These are phyloP conservation scores for Ascochyta pisi DNA, from an alignment of 2,329 filamentous ascomycete genomes.

Conservation along the genomic window DNA sequence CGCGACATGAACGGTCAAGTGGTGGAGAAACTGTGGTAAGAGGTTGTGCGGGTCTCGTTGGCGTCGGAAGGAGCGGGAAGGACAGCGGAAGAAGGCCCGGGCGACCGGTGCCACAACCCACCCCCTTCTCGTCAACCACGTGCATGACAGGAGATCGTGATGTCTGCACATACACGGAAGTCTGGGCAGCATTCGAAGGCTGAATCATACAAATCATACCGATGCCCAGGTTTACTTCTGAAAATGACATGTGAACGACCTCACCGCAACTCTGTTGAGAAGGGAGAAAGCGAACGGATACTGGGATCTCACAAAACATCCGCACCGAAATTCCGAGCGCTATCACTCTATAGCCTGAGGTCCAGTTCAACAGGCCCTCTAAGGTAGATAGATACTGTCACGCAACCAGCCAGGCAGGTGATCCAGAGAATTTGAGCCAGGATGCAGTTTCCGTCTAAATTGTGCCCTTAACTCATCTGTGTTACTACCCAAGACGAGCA, in stretches of 20 bases:
- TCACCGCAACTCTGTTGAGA: constrained; percentile 18
- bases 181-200: constrained; percentile 4
- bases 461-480: background rate
- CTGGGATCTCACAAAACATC: constrained; percentile 21
- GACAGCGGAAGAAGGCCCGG: constrained; percentile 40
- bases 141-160: constrained; percentile 21
- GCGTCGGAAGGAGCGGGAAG: constrained; percentile 40
- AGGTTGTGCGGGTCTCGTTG: constrained; percentile 33
- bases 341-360: constrained; percentile 1
- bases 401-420: constrained; percentile 5
- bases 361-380: background rate
- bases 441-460: constrained; percentile 6
- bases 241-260: constrained; percentile 22
- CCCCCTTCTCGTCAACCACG: constrained; percentile 20
- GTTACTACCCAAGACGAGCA: background rate
- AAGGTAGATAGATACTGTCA: background rate
- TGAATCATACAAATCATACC: constrained; percentile 13
- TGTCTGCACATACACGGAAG: constrained; percentile 10
- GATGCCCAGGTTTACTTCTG: constrained; percentile 9
- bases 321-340: constrained; percentile 16
- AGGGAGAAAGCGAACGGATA: constrained; percentile 17
- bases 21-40: constrained; percentile 46
- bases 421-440: constrained; percentile 6
- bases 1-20: constrained; percentile 34
- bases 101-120: constrained; percentile 24